Base-by-base conservation (phyloP, 768 basidiomycete species). In the Russula sp. region DNA sequence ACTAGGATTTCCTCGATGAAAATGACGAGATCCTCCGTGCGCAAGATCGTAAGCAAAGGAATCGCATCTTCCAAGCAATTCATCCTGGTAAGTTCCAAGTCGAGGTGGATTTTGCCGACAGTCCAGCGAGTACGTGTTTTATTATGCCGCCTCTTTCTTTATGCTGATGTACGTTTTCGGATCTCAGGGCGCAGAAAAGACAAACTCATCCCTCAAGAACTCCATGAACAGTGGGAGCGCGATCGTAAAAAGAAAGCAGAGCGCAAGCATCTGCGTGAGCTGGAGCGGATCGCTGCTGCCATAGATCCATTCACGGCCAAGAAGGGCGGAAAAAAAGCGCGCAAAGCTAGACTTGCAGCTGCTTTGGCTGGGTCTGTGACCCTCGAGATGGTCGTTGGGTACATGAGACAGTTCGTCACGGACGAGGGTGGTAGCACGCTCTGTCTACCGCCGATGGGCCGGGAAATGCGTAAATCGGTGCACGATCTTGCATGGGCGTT, bases 171-270 rank as follows among this genome's bases (percentile, higher is more conserved):
- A 43, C 32, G 11, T 49, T 36, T 58, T 57, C n/a, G 43, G 54
- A 20, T 51, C 39, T 61, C 69, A 69, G 80, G 77, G 61, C 73
- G 74, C 35, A 84, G 82, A 67, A 83, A 85, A 68, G 67, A 72
- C 29, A 80, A 76, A 63, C 7, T 32, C 49, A 67, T 88, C 11
- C 82, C 89, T 0, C 67, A 75, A 1, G 79, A 84, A 7, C 77
- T 97, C 8, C 78, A 76, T 56, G 80, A 74, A 0, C 85, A 84
- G 61, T 97, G 93, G 93, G 81, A 83, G 48, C 80, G 81, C 50
- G 95, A 98, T 69, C 90, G 93, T 2, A 74, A 77, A 55, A 88
- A 85, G 75, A 98, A 97, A 70, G 91, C 91, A 0, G 84, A 85
- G 59, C 71, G 76, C 69, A 96, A 92, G 70, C 79, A 76, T 2